Evolutionary conservation across 371 early-diverging fungal species (phyloP).

Genomic region (Circinella minor): DNA sequence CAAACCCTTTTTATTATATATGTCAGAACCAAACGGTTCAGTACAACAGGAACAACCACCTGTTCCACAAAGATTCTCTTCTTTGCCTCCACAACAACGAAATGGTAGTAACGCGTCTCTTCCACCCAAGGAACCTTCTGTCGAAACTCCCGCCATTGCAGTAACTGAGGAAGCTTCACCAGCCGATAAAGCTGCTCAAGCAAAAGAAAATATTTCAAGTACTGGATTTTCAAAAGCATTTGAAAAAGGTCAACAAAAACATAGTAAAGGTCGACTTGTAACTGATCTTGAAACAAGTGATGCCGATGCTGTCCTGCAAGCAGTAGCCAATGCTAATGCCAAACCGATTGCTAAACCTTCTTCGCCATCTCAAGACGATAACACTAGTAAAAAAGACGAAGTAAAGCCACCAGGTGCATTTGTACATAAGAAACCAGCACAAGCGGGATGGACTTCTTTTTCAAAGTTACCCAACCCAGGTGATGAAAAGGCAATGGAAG

Average conservation of each 20-base stretch:
- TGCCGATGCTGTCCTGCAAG: constrained; percentile 12
- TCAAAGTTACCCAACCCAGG: constrained; percentile 52
- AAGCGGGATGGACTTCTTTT: constrained; percentile 46
- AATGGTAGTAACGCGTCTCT: neutral
- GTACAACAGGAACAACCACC: constrained; percentile 4
- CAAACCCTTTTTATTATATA: neutral
- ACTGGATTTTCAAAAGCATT: constrained; percentile 22
- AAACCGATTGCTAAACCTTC: constrained; percentile 14
- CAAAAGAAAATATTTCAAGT: constrained; percentile 5
- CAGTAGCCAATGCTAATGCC: constrained; percentile 17
- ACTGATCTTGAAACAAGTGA: constrained; percentile 22
- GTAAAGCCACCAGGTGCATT: constrained; percentile 17
- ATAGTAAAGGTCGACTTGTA: constrained; percentile 4
- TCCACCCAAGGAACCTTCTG: neutral
- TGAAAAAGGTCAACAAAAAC: constrained; percentile 11
- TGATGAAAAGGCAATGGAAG: constrained; percentile 36
- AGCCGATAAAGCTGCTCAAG: constrained; percentile 15
- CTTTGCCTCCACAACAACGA: neutral
- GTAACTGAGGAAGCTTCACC: constrained; percentile 17
- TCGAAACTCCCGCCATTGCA: constrained; percentile 1
- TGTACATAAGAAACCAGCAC: neutral
- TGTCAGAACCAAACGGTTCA: constrained; percentile 15
- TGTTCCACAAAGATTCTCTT: constrained; percentile 4
- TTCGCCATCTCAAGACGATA: neutral
- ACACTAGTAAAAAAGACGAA: neutral